A percentile compares a stretch with the other conserved stretches of the same genome.
Evolutionary conservation across 2,329 filamentous ascomycete genomes (phyloP).

Genomic region (Monosporascus cannonballus): DNA sequence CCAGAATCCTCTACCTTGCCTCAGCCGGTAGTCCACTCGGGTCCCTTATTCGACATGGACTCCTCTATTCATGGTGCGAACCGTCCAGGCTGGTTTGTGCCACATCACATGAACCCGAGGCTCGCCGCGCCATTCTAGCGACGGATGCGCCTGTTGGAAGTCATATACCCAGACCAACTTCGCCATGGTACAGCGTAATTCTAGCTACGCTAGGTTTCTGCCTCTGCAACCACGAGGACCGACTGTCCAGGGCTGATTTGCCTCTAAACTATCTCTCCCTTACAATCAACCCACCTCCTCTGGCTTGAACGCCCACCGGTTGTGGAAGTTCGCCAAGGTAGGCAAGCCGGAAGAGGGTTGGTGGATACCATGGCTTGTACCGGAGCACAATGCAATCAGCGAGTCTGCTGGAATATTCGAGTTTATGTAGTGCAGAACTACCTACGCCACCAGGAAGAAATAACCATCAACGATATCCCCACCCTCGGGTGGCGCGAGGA

Average conservation of each 20-base stretch:
- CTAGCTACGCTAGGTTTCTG: slow-evolving; percentile 6
- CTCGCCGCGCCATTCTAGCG: slow-evolving; percentile 17
- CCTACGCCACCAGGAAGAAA: slow-evolving; percentile 10
- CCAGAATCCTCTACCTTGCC: too few relatives aligned
- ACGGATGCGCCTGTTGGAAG: slow-evolving; percentile 10
- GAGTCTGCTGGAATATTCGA: neutral
- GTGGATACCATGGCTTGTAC: slow-evolving; percentile 5
- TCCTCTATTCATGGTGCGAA: too few relatives aligned
- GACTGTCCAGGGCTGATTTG: slow-evolving; percentile 10
- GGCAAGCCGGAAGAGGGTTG: slow-evolving; percentile 8
- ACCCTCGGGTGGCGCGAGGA: slow-evolving; percentile 3
- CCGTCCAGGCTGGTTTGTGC: slow-evolving; percentile 14
- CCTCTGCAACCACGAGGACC: slow-evolving; percentile 3
- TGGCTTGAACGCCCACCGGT: slow-evolving; percentile 10
- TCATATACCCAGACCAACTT: slow-evolving; percentile 17
- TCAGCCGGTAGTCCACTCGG: too few relatives aligned
- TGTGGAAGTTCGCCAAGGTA: slow-evolving; percentile 9
- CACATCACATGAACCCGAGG: slow-evolving; percentile 18
- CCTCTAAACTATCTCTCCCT: slow-evolving; percentile 2
- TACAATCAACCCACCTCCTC: slow-evolving; percentile 10
- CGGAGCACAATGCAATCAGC: neutral
- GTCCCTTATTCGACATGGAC: too few relatives aligned
- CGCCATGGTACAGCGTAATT: slow-evolving; percentile 7
- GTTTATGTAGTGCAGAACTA: neutral
- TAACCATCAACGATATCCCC: slow-evolving; percentile 7